A percentile compares a stretch with the other conserved stretches of the same genome.
phyloP scores from a whole-genome alignment of 306 rosid genomes.

The Prunus kanzakura region DNA sequence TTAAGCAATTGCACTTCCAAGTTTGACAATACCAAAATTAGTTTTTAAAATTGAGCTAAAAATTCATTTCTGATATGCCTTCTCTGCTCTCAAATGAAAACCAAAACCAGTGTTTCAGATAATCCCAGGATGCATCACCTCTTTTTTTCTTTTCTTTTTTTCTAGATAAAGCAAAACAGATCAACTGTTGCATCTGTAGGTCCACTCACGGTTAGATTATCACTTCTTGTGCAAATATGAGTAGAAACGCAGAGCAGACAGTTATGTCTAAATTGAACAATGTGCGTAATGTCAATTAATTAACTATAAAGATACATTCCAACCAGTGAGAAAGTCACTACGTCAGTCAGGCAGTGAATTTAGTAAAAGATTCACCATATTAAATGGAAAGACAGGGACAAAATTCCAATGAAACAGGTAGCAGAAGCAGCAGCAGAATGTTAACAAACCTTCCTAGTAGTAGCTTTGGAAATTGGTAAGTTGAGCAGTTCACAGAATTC shows the following conservation, averaged over 20 bases:
- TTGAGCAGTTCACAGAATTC: conserved; percentile 89
- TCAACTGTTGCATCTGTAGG: background rate
- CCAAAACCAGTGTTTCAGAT: background rate
- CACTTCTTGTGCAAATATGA: background rate
- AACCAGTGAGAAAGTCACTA: background rate
- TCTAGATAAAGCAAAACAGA: background rate
- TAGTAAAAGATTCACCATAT: background rate
- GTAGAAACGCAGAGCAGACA: background rate
- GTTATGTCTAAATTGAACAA: background rate
- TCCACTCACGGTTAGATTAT: background rate
- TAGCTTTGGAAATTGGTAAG: conserved; percentile 55
- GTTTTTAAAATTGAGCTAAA: background rate
- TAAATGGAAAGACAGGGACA: background rate
- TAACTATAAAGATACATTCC: background rate
- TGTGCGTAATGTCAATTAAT: background rate
- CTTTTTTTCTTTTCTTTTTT: background rate
- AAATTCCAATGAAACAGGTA: background rate
- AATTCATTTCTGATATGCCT: background rate
- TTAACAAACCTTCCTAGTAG: conserved; percentile 73
- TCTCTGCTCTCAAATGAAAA: background rate
- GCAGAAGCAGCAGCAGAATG: conserved; percentile 15
- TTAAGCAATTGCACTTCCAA: conserved; percentile 9
- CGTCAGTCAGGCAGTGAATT: background rate
- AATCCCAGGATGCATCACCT: background rate
- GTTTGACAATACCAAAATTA: background rate